Evolutionary conservation across 805 yeast species (phyloP).

Genomic region (Saccharomycopsis babjevae): DNA sequence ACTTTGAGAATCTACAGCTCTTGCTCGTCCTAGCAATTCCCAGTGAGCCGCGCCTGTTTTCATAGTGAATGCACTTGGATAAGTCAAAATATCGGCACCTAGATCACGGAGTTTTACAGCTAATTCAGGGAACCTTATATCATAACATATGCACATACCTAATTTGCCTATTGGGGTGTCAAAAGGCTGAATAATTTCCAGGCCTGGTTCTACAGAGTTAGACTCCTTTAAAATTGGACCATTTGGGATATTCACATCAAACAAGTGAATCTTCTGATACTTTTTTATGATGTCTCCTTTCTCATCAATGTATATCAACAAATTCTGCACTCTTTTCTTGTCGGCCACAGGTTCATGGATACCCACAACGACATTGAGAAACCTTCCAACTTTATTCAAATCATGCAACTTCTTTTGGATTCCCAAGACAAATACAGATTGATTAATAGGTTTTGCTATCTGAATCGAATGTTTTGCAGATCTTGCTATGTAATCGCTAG

Average conservation of each 20-base stretch:
- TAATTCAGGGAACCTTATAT: slow-evolving; percentile 77
- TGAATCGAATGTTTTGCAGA: slow-evolving; percentile 53
- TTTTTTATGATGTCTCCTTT: slow-evolving; percentile 55
- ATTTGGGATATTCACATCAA: slow-evolving; percentile 74
- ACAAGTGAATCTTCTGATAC: slow-evolving; percentile 81
- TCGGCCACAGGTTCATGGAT: slow-evolving; percentile 64
- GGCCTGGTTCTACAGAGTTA: slow-evolving; percentile 74
- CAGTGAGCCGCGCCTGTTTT: slow-evolving; percentile 90
- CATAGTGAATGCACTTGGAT: slow-evolving; percentile 88
- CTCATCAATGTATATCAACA: slow-evolving; percentile 58
- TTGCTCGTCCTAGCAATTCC: slow-evolving; percentile 64
- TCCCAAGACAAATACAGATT: slow-evolving; percentile 34
- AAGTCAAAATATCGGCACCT: slow-evolving; percentile 73
- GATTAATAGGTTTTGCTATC: slow-evolving; percentile 41
- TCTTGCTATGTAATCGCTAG: slow-evolving; percentile 76
- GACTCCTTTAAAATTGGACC: slow-evolving; percentile 79
- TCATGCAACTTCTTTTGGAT: slow-evolving; percentile 37
- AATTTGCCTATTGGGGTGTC: slow-evolving; percentile 50
- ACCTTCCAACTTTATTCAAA: slow-evolving; percentile 30
- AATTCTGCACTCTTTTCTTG: slow-evolving; percentile 50
- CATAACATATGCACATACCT: slow-evolving; percentile 76
- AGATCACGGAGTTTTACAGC: slow-evolving; percentile 49
- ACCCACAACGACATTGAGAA: slow-evolving; percentile 69
- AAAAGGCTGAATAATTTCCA: slow-evolving; percentile 41
- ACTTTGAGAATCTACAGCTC: slow-evolving; percentile 84